A percentile compares a stretch with the other conserved stretches of the same genome.
Evolutionary conservation across 345 rosid genomes (phyloP).

Genomic region (Syzygium jambos): DNA sequence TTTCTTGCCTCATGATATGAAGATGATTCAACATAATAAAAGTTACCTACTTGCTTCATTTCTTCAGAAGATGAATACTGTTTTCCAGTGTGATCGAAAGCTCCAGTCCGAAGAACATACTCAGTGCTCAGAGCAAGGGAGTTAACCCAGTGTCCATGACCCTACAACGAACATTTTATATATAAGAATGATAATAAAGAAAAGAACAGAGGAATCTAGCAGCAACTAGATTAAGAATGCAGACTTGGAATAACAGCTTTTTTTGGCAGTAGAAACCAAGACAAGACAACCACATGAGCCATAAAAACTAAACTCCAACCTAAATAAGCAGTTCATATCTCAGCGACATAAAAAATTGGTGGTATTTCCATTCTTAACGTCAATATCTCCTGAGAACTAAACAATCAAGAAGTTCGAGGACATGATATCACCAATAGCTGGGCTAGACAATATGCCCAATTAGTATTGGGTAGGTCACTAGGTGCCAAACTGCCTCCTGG

Average conservation of each 20-base stretch:
- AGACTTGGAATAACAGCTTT: background rate
- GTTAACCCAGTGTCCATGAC: conserved; percentile 98
- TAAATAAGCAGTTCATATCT: background rate
- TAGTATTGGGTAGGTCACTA: background rate
- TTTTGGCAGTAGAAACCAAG: background rate
- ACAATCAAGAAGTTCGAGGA: background rate
- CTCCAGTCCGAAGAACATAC: conserved; percentile 91
- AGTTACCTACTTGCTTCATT: conserved; percentile 58
- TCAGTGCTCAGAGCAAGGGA: conserved; percentile 96
- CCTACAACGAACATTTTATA: conserved; percentile 29
- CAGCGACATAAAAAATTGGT: background rate
- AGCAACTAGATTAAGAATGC: background rate
- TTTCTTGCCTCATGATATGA: background rate
- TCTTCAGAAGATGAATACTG: conserved; percentile 66
- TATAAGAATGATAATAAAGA: background rate
- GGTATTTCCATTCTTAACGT: background rate
- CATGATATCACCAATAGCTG: background rate
- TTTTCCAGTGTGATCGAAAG: conserved; percentile 89
- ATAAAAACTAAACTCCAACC: background rate
- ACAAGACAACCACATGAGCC: background rate
- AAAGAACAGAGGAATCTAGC: background rate
- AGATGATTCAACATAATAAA: background rate
- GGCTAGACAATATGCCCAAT: background rate
- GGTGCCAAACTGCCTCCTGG: background rate
- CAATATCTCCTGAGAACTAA: background rate